phyloP scores from a whole-genome alignment of 352 stramenopile genomes.

The Phytophthora sojae region DNA sequence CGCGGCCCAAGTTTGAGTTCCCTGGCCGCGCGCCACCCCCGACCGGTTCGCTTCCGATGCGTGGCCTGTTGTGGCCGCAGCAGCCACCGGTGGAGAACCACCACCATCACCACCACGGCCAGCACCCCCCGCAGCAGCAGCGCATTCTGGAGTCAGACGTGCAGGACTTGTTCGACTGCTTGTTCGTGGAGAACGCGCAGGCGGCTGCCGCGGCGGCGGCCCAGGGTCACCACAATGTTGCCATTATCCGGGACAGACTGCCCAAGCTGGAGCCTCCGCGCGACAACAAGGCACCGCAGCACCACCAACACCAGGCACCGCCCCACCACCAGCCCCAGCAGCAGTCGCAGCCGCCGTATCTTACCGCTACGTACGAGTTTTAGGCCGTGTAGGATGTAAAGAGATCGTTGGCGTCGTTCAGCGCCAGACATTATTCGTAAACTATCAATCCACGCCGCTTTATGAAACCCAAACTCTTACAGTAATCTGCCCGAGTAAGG shows the following conservation, averaged over 20 bases:
- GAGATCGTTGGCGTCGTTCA: slow-evolving; percentile 16
- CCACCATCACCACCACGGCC: not conserved
- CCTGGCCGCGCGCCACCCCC: slow-evolving; percentile 22
- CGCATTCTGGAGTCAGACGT: slow-evolving; percentile 52
- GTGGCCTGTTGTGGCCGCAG: slow-evolving; percentile 43
- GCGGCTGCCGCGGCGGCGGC: slow-evolving; percentile 31
- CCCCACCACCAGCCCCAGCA: slow-evolving; percentile 2
- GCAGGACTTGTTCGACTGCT: slow-evolving; percentile 53
- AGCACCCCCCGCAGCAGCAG: slow-evolving; percentile 17
- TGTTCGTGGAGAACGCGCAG: slow-evolving; percentile 49
- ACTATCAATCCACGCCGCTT: slow-evolving; percentile 41
- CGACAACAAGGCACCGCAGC: slow-evolving; percentile 13
- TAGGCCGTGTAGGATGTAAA: slow-evolving; percentile 38
- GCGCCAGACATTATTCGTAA: slow-evolving; percentile 34
- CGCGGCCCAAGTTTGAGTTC: slow-evolving; percentile 43
- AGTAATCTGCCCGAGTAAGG: no score
- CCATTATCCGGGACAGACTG: slow-evolving; percentile 39
- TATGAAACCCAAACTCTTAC: not conserved
- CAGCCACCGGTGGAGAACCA: slow-evolving; percentile 33
- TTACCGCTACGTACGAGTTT: slow-evolving; percentile 49
- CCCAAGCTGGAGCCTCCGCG: slow-evolving; percentile 36
- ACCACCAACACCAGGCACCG: no score
- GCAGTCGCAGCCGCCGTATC: slow-evolving; percentile 35
- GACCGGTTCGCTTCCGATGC: slow-evolving; percentile 42
- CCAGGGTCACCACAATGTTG: slow-evolving; percentile 39